phyloP scores from a whole-genome alignment of 306 rosid species.

The Phaseolus lunatus region DNA sequence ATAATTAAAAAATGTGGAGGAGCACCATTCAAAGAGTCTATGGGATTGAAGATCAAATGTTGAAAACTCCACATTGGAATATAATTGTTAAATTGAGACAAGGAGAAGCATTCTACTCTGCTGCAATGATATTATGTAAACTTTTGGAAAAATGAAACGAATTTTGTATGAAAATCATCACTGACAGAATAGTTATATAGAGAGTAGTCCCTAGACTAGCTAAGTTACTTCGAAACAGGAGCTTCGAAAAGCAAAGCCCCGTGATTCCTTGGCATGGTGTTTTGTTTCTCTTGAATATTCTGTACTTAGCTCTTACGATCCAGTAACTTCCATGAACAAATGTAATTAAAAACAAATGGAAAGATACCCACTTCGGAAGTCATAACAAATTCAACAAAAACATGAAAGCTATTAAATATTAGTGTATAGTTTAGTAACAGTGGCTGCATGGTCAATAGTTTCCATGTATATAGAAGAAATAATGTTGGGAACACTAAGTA shows the following conservation, averaged over 20 bases:
- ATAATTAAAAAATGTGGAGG: background rate
- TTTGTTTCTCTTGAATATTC: slow-evolving; percentile 49
- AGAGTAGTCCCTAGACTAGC: slow-evolving; percentile 63
- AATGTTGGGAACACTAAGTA: slow-evolving; percentile 33
- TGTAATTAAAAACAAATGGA: slow-evolving; percentile 42
- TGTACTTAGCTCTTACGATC: slow-evolving; percentile 40
- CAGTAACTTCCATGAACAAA: slow-evolving; percentile 48
- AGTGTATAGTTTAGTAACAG: slow-evolving; percentile 3
- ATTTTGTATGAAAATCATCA: slow-evolving; percentile 49
- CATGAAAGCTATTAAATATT: slow-evolving; percentile 3
- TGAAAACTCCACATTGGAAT: background rate
- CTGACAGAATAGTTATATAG: slow-evolving; percentile 64
- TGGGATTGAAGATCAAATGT: slow-evolving; percentile 34
- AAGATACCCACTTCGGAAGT: slow-evolving; percentile 44
- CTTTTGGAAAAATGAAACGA: slow-evolving; percentile 43
- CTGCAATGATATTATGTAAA: slow-evolving; percentile 41
- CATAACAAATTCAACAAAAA: slow-evolving; percentile 34
- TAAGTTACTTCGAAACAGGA: slow-evolving; percentile 53
- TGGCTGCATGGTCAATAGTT: slow-evolving; percentile 34
- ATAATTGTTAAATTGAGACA: slow-evolving; percentile 23
- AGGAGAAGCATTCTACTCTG: slow-evolving; percentile 56
- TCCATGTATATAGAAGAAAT: background rate
- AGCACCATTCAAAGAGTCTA: slow-evolving; percentile 31
- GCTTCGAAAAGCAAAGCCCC: slow-evolving; percentile 60
- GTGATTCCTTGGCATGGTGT: slow-evolving; percentile 55